Percentiles rank a stretch among this genome's conserved stretches.
Conservation (phyloP, 768 basidiomycete genomes). For the Goffeauzyma gilvescens region DNA sequence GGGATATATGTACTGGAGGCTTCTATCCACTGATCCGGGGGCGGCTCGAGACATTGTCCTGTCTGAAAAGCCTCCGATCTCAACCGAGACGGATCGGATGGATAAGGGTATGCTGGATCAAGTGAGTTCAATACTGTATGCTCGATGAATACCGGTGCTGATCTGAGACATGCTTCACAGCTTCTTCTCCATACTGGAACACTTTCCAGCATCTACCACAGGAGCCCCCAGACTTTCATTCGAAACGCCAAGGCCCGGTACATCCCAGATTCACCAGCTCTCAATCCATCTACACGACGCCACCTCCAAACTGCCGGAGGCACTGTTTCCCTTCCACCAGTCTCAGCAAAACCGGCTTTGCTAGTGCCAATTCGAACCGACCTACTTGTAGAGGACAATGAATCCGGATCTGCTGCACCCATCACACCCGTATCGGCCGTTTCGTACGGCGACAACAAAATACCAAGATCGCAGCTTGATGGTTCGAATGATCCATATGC, state of each 20-base stretch:
- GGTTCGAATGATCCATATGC: constrained; percentile 53
- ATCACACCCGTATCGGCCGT: constrained; percentile 20
- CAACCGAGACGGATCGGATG: constrained; percentile 96
- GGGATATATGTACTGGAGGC: constrained; percentile 98
- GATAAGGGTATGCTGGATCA: constrained; percentile 91
- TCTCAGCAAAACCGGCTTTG: constrained; percentile 7
- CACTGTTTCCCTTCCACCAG: neutral
- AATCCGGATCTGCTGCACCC: constrained; percentile 36
- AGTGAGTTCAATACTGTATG: constrained; percentile 10
- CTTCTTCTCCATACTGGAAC: constrained; percentile 83
- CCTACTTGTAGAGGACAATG: constrained; percentile 38
- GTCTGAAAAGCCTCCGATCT: constrained; percentile 82
- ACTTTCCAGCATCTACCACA: constrained; percentile 89
- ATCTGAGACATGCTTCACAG: neutral
- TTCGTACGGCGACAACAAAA: constrained; percentile 10
- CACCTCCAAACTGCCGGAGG: constrained; percentile 25
- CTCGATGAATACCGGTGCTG: neutral
- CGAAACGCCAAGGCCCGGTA: constrained; percentile 69
- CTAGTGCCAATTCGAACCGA: constrained; percentile 35
- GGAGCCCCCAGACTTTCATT: constrained; percentile 92
- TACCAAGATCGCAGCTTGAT: constrained; percentile 17
- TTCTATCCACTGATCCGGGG: constrained; percentile 78
- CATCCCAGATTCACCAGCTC: constrained; percentile 58
- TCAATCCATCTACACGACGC: constrained; percentile 57
- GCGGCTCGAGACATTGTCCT: constrained; percentile 79